phyloP scores from a whole-genome alignment of 176 grass and related monocot genomes.

The Oryza meridionalis region DNA sequence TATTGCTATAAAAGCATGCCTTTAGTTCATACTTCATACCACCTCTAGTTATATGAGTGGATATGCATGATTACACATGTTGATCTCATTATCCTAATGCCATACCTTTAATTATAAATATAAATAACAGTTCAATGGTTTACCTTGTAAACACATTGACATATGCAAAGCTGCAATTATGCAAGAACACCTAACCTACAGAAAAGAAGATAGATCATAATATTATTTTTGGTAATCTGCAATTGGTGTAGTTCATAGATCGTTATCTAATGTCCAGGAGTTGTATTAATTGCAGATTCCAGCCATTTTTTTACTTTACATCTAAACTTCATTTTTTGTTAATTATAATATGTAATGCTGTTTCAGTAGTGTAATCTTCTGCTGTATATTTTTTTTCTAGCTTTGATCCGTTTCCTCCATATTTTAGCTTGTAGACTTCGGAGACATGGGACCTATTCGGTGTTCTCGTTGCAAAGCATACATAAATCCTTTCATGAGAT shows the following conservation, averaged over 20 bases:
- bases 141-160: neutral
- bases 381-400: slow-evolving; percentile 6
- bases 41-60: neutral
- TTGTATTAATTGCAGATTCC: neutral
- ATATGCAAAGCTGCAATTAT: neutral
- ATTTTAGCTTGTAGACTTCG: slow-evolving; percentile 89
- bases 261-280: neutral
- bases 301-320: neutral
- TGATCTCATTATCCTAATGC: neutral
- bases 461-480: slow-evolving; percentile 93
- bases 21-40: neutral
- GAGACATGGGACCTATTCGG: slow-evolving; percentile 82
- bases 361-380: neutral
- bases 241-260: neutral
- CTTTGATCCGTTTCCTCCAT: slow-evolving; percentile 33
- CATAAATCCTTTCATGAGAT: slow-evolving; percentile 95
- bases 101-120: neutral
- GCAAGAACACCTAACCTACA: neutral
- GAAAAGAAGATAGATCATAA: neutral
- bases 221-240: neutral
- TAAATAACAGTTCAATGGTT: slow-evolving; percentile 9
- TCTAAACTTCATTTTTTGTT: slow-evolving; percentile 5
- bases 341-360: neutral
- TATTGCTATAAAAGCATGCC: neutral
- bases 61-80: neutral